Conservation (phyloP, 2,329 filamentous ascomycete genomes). For the Diaporthe ampelina region DNA sequence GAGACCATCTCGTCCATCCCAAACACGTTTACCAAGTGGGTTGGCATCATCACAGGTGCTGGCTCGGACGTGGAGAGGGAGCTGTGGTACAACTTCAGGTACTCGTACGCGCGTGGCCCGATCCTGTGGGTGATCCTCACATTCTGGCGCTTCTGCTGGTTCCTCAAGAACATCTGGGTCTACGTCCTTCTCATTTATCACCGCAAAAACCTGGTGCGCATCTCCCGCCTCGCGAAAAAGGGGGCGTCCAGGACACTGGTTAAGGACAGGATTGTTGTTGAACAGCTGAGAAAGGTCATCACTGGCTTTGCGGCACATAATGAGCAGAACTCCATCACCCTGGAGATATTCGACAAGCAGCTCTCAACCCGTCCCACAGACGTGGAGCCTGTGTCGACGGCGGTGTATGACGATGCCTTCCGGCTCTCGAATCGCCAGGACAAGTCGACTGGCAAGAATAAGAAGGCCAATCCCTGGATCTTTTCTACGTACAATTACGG, state of each 20-base stretch:
- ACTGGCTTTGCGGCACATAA: slow-evolving; percentile 50
- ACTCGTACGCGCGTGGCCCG: slow-evolving; percentile 45
- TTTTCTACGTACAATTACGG: slow-evolving; percentile 48
- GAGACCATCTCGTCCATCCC: slow-evolving; percentile 45
- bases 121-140: slow-evolving; percentile 48
- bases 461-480: slow-evolving; percentile 40
- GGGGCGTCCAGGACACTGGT: slow-evolving; percentile 49
- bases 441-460: slow-evolving; percentile 41
- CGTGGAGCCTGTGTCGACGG: slow-evolving; percentile 45
- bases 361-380: slow-evolving; percentile 45
- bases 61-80: slow-evolving; percentile 54
- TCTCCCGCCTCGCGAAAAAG: slow-evolving; percentile 51
- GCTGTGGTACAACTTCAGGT: slow-evolving; percentile 51
- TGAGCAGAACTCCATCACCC: slow-evolving; percentile 46
- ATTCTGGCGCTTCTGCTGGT: slow-evolving; percentile 51
- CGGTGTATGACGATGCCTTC: slow-evolving; percentile 49
- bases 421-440: slow-evolving; percentile 47
- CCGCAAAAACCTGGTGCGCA: slow-evolving; percentile 50
- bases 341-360: slow-evolving; percentile 50
- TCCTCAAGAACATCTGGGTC: slow-evolving; percentile 51
- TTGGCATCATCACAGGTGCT: slow-evolving; percentile 52
- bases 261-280: slow-evolving; percentile 49
- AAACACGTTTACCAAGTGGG: slow-evolving; percentile 50
- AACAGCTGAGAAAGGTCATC: slow-evolving; percentile 49
- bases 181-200: slow-evolving; percentile 51